Conservation (phyloP, 2,329 filamentous ascomycete genomes). For the Piedraia hortae region DNA sequence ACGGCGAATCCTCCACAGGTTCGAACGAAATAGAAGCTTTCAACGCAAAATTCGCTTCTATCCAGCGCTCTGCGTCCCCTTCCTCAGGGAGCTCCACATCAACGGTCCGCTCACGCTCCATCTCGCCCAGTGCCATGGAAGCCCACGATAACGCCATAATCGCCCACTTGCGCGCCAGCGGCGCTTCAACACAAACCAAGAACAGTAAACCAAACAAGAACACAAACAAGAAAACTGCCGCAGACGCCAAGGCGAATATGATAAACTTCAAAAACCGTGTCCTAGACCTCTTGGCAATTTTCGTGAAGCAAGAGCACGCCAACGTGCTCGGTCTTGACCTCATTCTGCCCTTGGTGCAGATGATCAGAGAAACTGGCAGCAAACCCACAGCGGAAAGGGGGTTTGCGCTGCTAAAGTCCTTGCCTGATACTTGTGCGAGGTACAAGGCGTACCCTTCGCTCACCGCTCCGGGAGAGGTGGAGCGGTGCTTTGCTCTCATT, state of each 20-base stretch:
- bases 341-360: conserved; percentile 46
- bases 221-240: conserved; percentile 46
- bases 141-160: too few relatives aligned
- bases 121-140: too few relatives aligned
- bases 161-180: too few relatives aligned
- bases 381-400: conserved; percentile 52
- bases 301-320: conserved; percentile 48
- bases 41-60: conserved; percentile 49
- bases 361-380: conserved; percentile 48
- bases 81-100: too few relatives aligned
- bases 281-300: conserved; percentile 64
- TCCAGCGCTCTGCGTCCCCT: too few relatives aligned
- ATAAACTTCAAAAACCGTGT: conserved; percentile 88
- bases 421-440: conserved; percentile 34
- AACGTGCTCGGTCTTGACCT: conserved; percentile 40
- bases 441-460: conserved; percentile 19
- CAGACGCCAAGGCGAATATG: conserved; percentile 67
- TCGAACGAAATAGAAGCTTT: conserved; percentile 31
- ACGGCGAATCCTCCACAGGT: conserved; percentile 15
- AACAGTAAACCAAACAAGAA: conserved; percentile 44
- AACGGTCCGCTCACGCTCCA: too few relatives aligned
- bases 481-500: conserved; percentile 30
- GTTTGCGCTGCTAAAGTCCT: conserved; percentile 41
- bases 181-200: too few relatives aligned
- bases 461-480: conserved; percentile 13